These are phyloP conservation scores for Cicer cuneatum DNA, from an alignment of 306 rosid genomes.

Conservation along the genomic window DNA sequence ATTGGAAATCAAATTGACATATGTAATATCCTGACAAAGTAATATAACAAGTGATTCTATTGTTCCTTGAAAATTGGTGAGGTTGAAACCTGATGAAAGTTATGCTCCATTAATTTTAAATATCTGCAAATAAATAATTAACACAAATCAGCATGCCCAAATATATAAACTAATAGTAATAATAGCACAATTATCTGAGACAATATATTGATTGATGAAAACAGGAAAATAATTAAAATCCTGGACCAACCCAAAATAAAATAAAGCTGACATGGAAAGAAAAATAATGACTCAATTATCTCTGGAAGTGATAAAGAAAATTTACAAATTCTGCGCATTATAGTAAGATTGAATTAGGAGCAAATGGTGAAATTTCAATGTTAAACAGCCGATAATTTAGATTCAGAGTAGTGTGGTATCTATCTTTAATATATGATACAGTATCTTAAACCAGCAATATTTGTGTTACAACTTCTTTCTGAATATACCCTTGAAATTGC, in stretches of 20 bases:
- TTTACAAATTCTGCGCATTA: neutral
- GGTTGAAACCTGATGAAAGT: slow-evolving; percentile 30
- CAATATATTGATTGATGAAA: slow-evolving; percentile 5
- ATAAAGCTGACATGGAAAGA: neutral
- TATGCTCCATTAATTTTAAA: slow-evolving; percentile 15
- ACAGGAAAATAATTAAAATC: slow-evolving; percentile 1
- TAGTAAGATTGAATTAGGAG: neutral
- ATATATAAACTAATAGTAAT: slow-evolving; percentile 22
- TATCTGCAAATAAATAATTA: slow-evolving; percentile 43
- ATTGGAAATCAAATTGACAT: slow-evolving; percentile 14
- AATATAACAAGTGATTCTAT: neutral
- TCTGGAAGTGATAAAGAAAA: neutral
- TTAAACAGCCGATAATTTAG: neutral
- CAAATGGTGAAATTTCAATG: neutral
- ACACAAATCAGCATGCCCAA: slow-evolving; percentile 35
- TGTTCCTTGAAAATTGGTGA: slow-evolving; percentile 25
- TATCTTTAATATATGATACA: neutral
- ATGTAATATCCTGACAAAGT: slow-evolving; percentile 10
- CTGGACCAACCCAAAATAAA: neutral
- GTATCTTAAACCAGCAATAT: slow-evolving; percentile 23
- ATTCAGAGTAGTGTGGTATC: neutral
- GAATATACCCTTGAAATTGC: neutral
- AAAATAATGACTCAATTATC: neutral
- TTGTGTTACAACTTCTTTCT: slow-evolving; percentile 3
- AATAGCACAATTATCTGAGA: neutral